Conservation (phyloP, 495 filamentous ascomycete genomes). For the Mytilinidion resinicola region DNA sequence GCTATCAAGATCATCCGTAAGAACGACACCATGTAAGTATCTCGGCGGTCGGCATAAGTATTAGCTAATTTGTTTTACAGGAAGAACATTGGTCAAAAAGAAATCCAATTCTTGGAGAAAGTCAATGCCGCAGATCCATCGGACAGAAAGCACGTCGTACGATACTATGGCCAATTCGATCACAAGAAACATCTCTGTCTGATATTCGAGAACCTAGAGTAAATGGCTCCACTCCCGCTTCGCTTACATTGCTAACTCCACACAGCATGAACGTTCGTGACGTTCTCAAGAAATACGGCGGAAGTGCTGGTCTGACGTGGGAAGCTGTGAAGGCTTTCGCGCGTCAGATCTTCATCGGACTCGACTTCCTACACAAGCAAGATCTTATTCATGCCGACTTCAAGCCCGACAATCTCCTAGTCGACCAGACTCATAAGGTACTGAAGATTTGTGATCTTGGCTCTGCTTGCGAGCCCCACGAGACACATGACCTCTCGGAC, state of each 20-base stretch:
- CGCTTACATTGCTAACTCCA: conserved; percentile 46
- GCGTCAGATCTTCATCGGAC: conserved; percentile 85
- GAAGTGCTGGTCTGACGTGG: conserved; percentile 79
- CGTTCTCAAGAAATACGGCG: conserved; percentile 92
- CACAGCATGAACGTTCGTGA: conserved; percentile 66
- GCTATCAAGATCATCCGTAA: conserved; percentile 33
- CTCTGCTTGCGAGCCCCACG: conserved; percentile 81
- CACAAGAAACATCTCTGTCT: conserved; percentile 94
- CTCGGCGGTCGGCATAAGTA: neutral
- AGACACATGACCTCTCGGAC: conserved; percentile 76
- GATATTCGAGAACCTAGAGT: conserved; percentile 85
- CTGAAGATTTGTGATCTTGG: conserved; percentile 95
- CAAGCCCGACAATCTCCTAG: conserved; percentile 92
- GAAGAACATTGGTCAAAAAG: conserved; percentile 75
- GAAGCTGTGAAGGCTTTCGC: conserved; percentile 81
- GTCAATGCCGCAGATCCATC: conserved; percentile 77
- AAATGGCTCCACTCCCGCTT: neutral
- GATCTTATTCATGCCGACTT: conserved; percentile 92
- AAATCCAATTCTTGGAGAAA: conserved; percentile 84
- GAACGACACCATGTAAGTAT: conserved; percentile 25
- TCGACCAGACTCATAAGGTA: conserved; percentile 71
- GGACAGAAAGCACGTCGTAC: conserved; percentile 87
- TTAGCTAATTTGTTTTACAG: conserved; percentile 31
- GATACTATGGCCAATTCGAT: conserved; percentile 79
- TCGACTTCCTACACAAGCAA: conserved; percentile 80